These are phyloP conservation scores for Fusarium nanum DNA, from an alignment of 2,329 filamentous ascomycete genomes.

Conservation along the genomic window DNA sequence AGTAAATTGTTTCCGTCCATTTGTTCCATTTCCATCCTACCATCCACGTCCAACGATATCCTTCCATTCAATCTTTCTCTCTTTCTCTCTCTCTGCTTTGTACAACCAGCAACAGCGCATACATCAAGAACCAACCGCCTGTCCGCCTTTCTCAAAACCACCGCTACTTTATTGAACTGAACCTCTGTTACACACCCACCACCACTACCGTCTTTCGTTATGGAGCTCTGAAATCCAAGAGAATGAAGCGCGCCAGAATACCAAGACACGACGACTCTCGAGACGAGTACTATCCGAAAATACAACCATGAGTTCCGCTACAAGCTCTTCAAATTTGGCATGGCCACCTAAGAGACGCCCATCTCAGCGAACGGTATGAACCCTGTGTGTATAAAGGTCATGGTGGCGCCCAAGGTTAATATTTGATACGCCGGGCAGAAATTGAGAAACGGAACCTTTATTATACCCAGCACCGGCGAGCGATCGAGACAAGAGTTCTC, in stretches of 20 bases:
- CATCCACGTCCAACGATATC: background rate
- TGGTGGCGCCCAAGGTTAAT: background rate
- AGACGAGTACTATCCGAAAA: constrained; percentile 48
- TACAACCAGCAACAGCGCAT: constrained; percentile 4
- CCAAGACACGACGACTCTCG: constrained; percentile 25
- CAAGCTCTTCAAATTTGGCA: constrained; percentile 47
- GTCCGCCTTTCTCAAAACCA: background rate
- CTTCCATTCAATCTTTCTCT: background rate
- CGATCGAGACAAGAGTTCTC: constrained; percentile 84
- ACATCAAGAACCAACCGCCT: background rate
- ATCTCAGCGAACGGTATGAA: constrained; percentile 60
- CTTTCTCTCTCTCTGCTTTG: background rate
- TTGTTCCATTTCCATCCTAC: background rate
- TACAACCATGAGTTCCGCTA: constrained; percentile 57
- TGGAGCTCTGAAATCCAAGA: constrained; percentile 36
- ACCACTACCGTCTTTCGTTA: constrained; percentile 12
- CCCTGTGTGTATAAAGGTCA: background rate
- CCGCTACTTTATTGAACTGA: background rate
- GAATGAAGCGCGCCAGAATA: constrained; percentile 42
- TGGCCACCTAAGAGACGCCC: constrained; percentile 58
- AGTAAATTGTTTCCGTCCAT: constrained; percentile 11
- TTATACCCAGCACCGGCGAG: constrained; percentile 87
- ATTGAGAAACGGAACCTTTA: constrained; percentile 86
- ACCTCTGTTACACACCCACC: background rate
- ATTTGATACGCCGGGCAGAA: constrained; percentile 60